Percentiles rank a stretch among this genome's conserved stretches.
phyloP scores from a whole-genome alignment of 1,139 yeast genomes.

The Kodamaea anthophila region DNA sequence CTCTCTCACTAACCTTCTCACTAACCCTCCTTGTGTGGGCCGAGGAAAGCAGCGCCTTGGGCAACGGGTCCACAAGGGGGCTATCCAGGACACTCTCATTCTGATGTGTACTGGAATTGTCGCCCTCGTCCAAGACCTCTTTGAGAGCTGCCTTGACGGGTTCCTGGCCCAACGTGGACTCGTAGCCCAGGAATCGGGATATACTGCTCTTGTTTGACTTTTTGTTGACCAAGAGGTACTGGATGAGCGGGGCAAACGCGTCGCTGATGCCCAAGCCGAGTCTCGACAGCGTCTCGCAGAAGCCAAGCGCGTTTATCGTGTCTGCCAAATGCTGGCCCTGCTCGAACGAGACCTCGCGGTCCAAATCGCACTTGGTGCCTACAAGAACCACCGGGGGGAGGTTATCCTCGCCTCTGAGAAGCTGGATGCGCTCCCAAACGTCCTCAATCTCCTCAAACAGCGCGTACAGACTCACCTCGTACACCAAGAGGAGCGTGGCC shows the following conservation, averaged over 20 bases:
- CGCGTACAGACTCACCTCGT: slow-evolving; percentile 21
- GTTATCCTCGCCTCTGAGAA: slow-evolving; percentile 8
- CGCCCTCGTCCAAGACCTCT: too few relatives aligned
- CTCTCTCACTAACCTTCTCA: too few relatives aligned
- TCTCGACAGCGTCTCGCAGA: slow-evolving; percentile 26
- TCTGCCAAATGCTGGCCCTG: slow-evolving; percentile 27
- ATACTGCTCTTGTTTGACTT: slow-evolving; percentile 6
- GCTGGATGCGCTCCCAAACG: slow-evolving; percentile 16
- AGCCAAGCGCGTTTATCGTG: slow-evolving; percentile 22
- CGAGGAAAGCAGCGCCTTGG: too few relatives aligned
- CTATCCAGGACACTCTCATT: too few relatives aligned
- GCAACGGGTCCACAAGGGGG: too few relatives aligned
- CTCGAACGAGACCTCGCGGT: slow-evolving; percentile 22
- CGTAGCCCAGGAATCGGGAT: slow-evolving; percentile 2
- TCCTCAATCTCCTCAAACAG: slow-evolving; percentile 28
- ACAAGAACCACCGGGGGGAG: slow-evolving; percentile 27
- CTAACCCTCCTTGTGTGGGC: too few relatives aligned
- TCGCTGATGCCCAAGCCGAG: slow-evolving; percentile 19
- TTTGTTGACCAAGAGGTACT: slow-evolving; percentile 6
- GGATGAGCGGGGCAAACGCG: slow-evolving; percentile 25
- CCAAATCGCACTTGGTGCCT: slow-evolving; percentile 30
- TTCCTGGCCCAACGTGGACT: not conserved
- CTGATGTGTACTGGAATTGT: too few relatives aligned
- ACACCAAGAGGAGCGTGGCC: slow-evolving; percentile 25
- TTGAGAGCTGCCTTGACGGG: too few relatives aligned